Evolutionary conservation across 2,329 filamentous ascomycete genomes (phyloP).

Genomic region (Stromatinia cepivora): DNA sequence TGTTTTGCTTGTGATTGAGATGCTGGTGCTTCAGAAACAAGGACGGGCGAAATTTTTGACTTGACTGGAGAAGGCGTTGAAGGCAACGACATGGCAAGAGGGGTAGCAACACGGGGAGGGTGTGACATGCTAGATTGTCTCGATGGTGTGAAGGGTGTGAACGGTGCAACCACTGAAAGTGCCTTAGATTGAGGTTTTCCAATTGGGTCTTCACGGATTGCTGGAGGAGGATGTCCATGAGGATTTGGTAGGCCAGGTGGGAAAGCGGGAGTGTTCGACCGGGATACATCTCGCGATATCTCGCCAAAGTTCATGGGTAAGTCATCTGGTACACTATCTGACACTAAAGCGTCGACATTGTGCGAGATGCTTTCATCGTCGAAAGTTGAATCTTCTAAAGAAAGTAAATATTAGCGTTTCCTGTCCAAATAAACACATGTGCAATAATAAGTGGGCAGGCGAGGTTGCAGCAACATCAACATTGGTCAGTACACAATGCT

Average conservation of each 20-base stretch:
- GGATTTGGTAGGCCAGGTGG: slow-evolving; percentile 48
- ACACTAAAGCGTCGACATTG: slow-evolving; percentile 64
- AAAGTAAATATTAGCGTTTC: slow-evolving; percentile 32
- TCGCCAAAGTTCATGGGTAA: slow-evolving; percentile 26
- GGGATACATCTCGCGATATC: slow-evolving; percentile 29
- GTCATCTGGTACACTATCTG: slow-evolving; percentile 48
- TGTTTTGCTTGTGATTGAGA: slow-evolving; percentile 43
- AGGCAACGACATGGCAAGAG: slow-evolving; percentile 37
- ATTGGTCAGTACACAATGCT: slow-evolving; percentile 28
- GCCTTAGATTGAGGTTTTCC: slow-evolving; percentile 34
- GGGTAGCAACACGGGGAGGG: slow-evolving; percentile 35
- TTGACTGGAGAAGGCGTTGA: slow-evolving; percentile 29
- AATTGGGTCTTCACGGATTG: slow-evolving; percentile 32
- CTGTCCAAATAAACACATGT: neutral
- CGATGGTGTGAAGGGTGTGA: slow-evolving; percentile 39
- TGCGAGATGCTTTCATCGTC: slow-evolving; percentile 59
- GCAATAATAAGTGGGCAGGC: slow-evolving; percentile 13
- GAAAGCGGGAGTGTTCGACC: slow-evolving; percentile 44
- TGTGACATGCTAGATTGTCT: slow-evolving; percentile 29
- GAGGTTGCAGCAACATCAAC: slow-evolving; percentile 46
- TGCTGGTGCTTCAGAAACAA: neutral
- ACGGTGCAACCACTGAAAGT: slow-evolving; percentile 37
- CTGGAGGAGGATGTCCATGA: slow-evolving; percentile 44
- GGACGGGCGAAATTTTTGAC: neutral
- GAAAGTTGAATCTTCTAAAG: slow-evolving; percentile 57